A percentile compares a stretch with the other conserved stretches of the same genome.
phyloP scores from a whole-genome alignment of 306 rosid genomes.

The Albizia julibrissin region DNA sequence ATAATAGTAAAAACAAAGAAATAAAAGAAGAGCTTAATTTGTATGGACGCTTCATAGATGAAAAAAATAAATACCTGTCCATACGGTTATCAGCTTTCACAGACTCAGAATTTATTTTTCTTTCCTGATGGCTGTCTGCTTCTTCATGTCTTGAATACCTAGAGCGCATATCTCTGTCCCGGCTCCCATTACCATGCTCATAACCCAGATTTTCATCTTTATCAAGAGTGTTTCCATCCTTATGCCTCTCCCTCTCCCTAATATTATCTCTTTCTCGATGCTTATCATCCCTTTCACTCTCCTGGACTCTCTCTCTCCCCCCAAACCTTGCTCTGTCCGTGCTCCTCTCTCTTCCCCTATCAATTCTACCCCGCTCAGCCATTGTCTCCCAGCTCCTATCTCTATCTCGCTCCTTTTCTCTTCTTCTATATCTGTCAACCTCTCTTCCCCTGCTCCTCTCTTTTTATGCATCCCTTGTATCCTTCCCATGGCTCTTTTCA shows the following conservation, averaged over 20 bases:
- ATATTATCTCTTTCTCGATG: constrained; percentile 41
- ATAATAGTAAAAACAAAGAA: not conserved
- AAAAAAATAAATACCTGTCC: constrained; percentile 47
- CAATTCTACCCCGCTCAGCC: constrained; percentile 53
- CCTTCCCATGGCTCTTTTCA: constrained; percentile 53
- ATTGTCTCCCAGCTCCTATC: constrained; percentile 51
- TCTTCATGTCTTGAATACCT: constrained; percentile 60
- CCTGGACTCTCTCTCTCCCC: constrained; percentile 54
- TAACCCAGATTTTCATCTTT: constrained; percentile 50
- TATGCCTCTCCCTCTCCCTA: constrained; percentile 52
- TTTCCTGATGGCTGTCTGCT: constrained; percentile 42
- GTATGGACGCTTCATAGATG: not conserved
- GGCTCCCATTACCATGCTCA: constrained; percentile 47
- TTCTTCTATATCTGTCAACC: constrained; percentile 55
- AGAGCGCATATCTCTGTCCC: constrained; percentile 48
- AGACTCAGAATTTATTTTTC: constrained; percentile 39
- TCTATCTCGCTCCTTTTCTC: constrained; percentile 57
- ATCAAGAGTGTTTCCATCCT: constrained; percentile 39
- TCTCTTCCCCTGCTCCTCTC: constrained; percentile 59
- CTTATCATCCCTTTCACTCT: constrained; percentile 55
- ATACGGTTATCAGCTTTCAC: constrained; percentile 36
- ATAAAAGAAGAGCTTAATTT: not conserved
- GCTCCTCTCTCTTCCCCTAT: constrained; percentile 48
- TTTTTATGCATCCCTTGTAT: constrained; percentile 54
- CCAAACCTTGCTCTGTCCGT: constrained; percentile 50